Evolutionary conservation across 2,329 filamentous ascomycete genomes (phyloP).

Genomic region (Arthroderma sp.): DNA sequence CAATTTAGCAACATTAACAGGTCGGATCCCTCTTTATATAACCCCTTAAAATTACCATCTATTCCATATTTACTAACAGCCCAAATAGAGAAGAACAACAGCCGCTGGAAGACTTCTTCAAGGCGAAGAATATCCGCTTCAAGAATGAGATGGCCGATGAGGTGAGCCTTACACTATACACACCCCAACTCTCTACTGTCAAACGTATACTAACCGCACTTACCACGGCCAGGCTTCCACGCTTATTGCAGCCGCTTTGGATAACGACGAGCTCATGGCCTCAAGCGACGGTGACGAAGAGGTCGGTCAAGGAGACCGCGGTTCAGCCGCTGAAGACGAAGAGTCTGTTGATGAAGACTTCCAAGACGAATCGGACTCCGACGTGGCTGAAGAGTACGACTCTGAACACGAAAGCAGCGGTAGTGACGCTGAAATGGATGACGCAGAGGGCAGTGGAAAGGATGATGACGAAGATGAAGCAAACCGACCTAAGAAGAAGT

Average conservation of each 20-base stretch:
- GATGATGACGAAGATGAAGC: constrained; percentile 35
- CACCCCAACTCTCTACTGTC: neutral
- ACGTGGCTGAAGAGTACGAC: constrained; percentile 93
- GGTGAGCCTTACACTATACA: constrained; percentile 39
- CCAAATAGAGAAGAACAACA: constrained; percentile 67
- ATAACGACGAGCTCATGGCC: constrained; percentile 68
- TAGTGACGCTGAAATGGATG: constrained; percentile 47
- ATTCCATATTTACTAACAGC: constrained; percentile 3
- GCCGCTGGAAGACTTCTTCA: constrained; percentile 94
- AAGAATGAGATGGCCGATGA: constrained; percentile 99
- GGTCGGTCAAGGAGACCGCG: constrained; percentile 58
- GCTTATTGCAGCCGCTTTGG: constrained; percentile 64
- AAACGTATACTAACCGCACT: constrained; percentile 15
- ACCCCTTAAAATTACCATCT: neutral
- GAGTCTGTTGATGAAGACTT: constrained; percentile 96
- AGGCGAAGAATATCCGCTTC: constrained; percentile 81
- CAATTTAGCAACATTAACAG: constrained; percentile 99
- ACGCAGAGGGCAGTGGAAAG: constrained; percentile 29
- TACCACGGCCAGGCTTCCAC: constrained; percentile 34
- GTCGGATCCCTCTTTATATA: constrained; percentile 18
- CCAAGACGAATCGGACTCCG: constrained; percentile 77
- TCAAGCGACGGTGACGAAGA: constrained; percentile 67
- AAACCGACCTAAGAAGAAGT: constrained; percentile 52
- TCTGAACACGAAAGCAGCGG: constrained; percentile 79
- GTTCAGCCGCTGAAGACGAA: constrained; percentile 89